Base-by-base conservation (phyloP, 2,329 filamentous ascomycete species). In the Paecilomyces niveus region DNA sequence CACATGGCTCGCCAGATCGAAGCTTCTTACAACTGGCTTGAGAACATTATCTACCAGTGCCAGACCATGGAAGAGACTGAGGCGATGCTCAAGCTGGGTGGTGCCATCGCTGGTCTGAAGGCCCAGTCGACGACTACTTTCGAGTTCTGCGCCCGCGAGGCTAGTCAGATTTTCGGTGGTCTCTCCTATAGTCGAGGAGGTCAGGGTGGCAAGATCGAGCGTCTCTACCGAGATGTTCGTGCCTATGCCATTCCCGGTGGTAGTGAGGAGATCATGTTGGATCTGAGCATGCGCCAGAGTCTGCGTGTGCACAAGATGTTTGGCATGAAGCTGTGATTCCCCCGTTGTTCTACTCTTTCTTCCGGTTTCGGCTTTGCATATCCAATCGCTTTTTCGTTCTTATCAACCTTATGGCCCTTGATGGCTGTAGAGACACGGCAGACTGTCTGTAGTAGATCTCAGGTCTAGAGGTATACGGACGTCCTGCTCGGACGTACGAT, bases 1-100 rank as follows among this genome's bases (percentile, higher is more conserved):
- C 90, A 97, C 77, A 99, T 99, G 94, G 93, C 92, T 2, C 88
- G 94, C 58, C 94, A 97, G 79, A 96, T 97, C 74, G 94, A 99
- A 78, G 92, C 94, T 24, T 90, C 87, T n/a, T 94, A 94, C 80
- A 89, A 89, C 77, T 99, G 94, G 94, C 85, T 97, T 59, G 94
- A 99, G 82, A 95, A 90, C 74, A 80, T 97, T 62, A 87, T 97
- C 74, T 97, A 86, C 81, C 94, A 99, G 78, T 94, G 90, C 79
- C 80, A 92, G 77, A 86, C 86, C 77, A 97, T 97, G 93, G 86
- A 86, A 63, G 92, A 97, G 74, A 92, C 88, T 55, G 91, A 97
- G 79, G 93, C 93, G 59, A 97, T 97, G 91, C 81, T 97, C 68
- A 90, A 92, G 67, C 89, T 99, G 7, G 94, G 94, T 53, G 94